A percentile compares a stretch with the other conserved stretches of the same genome.
These are phyloP conservation scores for Pyrenophora teres DNA, from an alignment of 2,329 filamentous ascomycete genomes.

Conservation along the genomic window DNA sequence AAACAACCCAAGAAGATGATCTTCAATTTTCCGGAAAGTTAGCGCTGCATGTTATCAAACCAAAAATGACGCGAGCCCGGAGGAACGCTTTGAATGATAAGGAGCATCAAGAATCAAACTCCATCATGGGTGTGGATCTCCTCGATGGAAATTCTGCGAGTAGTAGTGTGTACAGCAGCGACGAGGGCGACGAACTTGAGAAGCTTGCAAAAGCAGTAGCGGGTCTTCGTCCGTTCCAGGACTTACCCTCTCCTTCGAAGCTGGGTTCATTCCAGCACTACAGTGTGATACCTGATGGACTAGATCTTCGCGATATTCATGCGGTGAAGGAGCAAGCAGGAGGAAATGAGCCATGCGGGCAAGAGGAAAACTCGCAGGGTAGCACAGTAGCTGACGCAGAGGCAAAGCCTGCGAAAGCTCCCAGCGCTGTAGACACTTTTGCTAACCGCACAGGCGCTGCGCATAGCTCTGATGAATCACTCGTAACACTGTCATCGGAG, in stretches of 20 bases:
- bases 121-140: background rate
- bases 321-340: background rate
- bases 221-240: background rate
- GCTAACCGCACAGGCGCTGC: rapidly evolving
- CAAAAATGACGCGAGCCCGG: no score
- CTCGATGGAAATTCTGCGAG: background rate
- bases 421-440: background rate
- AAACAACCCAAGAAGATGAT: no score
- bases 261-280: background rate
- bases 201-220: background rate
- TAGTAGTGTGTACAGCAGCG: background rate
- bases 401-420: background rate
- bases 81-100: background rate
- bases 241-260: background rate
- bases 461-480: background rate
- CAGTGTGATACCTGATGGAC: slow-evolving; percentile 7
- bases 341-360: rapidly evolving
- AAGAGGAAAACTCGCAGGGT: background rate
- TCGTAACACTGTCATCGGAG: background rate
- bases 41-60: no score
- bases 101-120: background rate
- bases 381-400: background rate
- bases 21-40: no score
- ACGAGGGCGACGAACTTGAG: background rate
- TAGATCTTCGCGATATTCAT: slow-evolving; percentile 1